Evolutionary conservation across 345 rosid genomes (phyloP).

Genomic region (Populus euphratica): DNA sequence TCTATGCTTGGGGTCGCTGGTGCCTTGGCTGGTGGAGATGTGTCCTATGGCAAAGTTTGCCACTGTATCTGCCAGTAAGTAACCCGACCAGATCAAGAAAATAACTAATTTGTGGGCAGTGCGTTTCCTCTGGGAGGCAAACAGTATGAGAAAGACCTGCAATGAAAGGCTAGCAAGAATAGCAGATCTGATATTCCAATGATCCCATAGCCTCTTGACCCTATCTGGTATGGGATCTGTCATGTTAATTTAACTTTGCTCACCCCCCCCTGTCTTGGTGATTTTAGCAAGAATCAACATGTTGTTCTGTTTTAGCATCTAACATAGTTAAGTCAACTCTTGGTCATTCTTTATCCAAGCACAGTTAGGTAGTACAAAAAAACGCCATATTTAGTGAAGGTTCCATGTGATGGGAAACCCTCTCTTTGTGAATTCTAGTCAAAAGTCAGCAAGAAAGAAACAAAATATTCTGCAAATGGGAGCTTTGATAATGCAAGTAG

Average conservation of each 20-base stretch:
- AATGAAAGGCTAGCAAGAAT: slow-evolving; percentile 52
- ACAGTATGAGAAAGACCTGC: slow-evolving; percentile 47
- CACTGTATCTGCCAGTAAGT: slow-evolving; percentile 57
- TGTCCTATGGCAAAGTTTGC: slow-evolving; percentile 56
- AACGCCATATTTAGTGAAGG: not conserved
- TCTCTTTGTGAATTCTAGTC: too few species aligned
- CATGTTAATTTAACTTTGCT: slow-evolving; percentile 15
- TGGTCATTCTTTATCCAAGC: not conserved
- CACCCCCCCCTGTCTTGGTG: not conserved
- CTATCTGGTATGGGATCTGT: slow-evolving; percentile 30
- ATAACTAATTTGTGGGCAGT: slow-evolving; percentile 32
- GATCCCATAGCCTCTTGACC: slow-evolving; percentile 37
- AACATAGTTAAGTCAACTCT: not conserved
- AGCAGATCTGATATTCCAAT: slow-evolving; percentile 56
- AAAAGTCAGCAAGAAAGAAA: not conserved
- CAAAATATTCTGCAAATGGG: not conserved
- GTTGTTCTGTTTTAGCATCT: too few species aligned
- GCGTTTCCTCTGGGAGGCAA: slow-evolving; percentile 50
- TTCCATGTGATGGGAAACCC: too few species aligned
- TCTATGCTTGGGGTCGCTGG: not conserved
- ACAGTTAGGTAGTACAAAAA: not conserved
- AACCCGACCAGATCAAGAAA: slow-evolving; percentile 49
- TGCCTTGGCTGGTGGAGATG: slow-evolving; percentile 40
- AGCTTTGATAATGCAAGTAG: not conserved
- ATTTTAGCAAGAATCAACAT: not conserved